phyloP scores from a whole-genome alignment of 2,329 filamentous ascomycete genomes.

The Calonectria hongkongensis region DNA sequence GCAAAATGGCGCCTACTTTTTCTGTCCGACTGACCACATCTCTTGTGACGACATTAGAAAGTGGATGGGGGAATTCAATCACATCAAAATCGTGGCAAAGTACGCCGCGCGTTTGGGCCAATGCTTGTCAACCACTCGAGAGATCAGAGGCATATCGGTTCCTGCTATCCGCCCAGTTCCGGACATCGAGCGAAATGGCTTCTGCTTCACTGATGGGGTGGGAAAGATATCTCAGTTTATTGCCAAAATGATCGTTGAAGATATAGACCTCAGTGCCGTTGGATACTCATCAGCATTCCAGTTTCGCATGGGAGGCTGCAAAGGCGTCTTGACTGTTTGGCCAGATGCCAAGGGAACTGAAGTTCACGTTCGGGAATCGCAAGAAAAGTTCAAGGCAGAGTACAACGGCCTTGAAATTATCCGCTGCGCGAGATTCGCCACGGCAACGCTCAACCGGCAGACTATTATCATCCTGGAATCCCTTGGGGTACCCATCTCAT shows the following conservation, averaged over 20 bases:
- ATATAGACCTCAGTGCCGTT: slow-evolving; percentile 77
- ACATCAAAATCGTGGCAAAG: slow-evolving; percentile 91
- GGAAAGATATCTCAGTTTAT: slow-evolving; percentile 91
- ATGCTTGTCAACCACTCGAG: slow-evolving; percentile 94
- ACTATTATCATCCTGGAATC: slow-evolving; percentile 89
- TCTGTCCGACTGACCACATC: slow-evolving; percentile 80
- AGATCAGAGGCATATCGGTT: slow-evolving; percentile 79
- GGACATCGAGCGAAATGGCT: slow-evolving; percentile 82
- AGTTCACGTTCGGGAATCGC: slow-evolving; percentile 87
- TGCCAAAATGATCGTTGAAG: slow-evolving; percentile 82
- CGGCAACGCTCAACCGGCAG: slow-evolving; percentile 91
- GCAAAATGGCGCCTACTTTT: slow-evolving; percentile 95
- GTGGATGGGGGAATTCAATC: slow-evolving; percentile 90
- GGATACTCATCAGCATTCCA: slow-evolving; percentile 88
- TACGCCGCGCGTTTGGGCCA: slow-evolving; percentile 93
- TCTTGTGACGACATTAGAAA: slow-evolving; percentile 85
- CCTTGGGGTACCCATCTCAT: slow-evolving; percentile 80
- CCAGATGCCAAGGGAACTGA: slow-evolving; percentile 79
- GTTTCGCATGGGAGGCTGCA: slow-evolving; percentile 93
- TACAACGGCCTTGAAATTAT: slow-evolving; percentile 90
- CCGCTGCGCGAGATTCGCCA: slow-evolving; percentile 83
- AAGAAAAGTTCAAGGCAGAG: slow-evolving; percentile 87
- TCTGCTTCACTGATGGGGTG: slow-evolving; percentile 92
- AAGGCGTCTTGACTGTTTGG: slow-evolving; percentile 89
- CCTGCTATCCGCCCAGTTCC: slow-evolving; percentile 76